Conservation (phyloP, 768 basidiomycete genomes). For the Gelatoporia subvermispora region DNA sequence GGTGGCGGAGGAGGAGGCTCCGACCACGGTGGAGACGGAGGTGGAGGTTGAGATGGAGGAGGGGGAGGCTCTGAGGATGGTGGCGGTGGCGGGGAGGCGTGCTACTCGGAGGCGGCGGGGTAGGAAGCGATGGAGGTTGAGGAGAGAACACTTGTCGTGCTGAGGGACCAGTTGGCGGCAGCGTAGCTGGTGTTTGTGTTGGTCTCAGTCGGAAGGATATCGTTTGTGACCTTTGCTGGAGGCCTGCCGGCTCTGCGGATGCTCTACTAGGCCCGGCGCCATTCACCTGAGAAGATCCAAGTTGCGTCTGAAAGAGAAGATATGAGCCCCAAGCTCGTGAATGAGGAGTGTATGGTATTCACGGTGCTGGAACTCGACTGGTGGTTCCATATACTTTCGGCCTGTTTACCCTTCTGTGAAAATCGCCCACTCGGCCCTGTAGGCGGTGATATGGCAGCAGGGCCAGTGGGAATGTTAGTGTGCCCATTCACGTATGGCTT, state of each 20-base stretch:
- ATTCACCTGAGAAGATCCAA: constrained; percentile 8
- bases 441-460: constrained; percentile 23
- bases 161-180: no score
- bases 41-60: constrained; percentile 28
- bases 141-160: no score
- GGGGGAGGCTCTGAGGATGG: constrained; percentile 35
- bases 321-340: not conserved
- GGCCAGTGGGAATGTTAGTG: constrained; percentile 21
- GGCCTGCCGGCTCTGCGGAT: constrained; percentile 16
- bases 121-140: no score
- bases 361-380: constrained; percentile 29
- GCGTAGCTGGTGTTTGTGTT: no score
- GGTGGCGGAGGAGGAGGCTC: constrained; percentile 32
- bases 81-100: constrained; percentile 20
- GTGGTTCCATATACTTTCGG: constrained; percentile 29
- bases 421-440: constrained; percentile 22
- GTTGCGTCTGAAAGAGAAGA: not conserved
- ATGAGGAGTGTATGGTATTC: constrained; percentile 5
- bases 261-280: constrained; percentile 17
- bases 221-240: constrained; percentile 15
- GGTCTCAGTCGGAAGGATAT: constrained; percentile 24
- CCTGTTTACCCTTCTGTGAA: constrained; percentile 39
- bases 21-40: constrained; percentile 34
- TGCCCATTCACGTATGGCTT: constrained; percentile 45
- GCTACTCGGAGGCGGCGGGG: no score